phyloP scores from a whole-genome alignment of 148 eudicot genomes.

The Polygonum maritimum region DNA sequence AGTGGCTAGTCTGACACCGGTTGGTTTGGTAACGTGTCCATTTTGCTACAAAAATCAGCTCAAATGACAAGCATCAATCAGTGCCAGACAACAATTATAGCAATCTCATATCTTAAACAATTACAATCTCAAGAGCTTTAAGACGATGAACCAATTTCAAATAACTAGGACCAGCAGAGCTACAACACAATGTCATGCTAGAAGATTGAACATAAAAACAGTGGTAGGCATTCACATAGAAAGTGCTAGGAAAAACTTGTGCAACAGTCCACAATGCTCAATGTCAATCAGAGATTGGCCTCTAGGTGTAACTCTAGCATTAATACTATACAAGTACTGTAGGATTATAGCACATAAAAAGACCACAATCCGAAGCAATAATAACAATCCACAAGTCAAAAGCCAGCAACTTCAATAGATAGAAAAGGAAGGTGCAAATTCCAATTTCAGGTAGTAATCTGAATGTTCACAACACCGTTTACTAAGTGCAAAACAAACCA shows the following conservation, averaged over 20 bases:
- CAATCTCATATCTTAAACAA: not conserved
- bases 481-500: not conserved
- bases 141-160: not conserved
- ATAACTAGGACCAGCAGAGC: not conserved
- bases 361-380: not conserved
- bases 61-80: not conserved
- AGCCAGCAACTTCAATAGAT: not conserved
- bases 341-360: too few species aligned
- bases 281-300: not conserved
- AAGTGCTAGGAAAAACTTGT: not conserved
- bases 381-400: not conserved
- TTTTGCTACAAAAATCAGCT: not conserved
- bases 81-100: not conserved
- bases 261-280: not conserved
- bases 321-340: too few species aligned
- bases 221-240: not conserved
- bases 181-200: not conserved
- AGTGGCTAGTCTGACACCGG: not conserved
- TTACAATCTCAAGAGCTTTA: not conserved
- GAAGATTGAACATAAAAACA: not conserved
- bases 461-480: not conserved
- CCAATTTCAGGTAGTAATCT: not conserved
- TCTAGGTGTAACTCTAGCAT: not conserved
- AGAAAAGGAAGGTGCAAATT: not conserved
- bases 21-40: not conserved